Evolutionary conservation across 345 rosid genomes (phyloP).

Genomic region (Eucalyptus decipiens): DNA sequence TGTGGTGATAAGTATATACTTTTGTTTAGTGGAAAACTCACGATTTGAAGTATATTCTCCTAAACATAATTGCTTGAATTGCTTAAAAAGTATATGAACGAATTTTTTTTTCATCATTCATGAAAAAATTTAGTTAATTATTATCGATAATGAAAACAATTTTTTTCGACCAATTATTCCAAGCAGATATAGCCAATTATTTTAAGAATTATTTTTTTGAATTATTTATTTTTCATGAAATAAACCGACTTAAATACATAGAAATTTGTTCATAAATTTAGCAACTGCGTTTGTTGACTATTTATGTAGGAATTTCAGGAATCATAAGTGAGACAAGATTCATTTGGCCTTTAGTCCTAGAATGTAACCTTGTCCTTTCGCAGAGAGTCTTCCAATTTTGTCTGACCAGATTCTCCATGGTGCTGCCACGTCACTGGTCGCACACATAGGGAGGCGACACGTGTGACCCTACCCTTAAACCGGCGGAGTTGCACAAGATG

Average conservation of each 20-base stretch:
- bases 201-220: too few relatives aligned
- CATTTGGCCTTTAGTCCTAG: not conserved
- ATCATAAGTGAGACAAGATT: not conserved
- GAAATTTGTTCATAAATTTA: not conserved
- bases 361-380: not conserved
- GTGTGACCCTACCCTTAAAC: not conserved
- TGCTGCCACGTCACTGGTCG: not conserved
- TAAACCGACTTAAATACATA: not conserved
- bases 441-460: not conserved
- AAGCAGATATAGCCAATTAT: too few relatives aligned
- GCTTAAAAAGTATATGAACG: too few relatives aligned
- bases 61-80: too few relatives aligned
- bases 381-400: not conserved
- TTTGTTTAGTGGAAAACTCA: too few relatives aligned
- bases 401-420: not conserved
- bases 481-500: not conserved
- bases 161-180: too few relatives aligned
- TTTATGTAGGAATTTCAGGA: not conserved
- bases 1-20: too few relatives aligned
- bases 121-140: too few relatives aligned
- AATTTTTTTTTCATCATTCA: too few relatives aligned
- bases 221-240: not conserved
- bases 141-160: too few relatives aligned
- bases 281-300: not conserved
- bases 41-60: too few relatives aligned